Conservation (phyloP, 1,139 yeast species). For the Kurtzmaniella quercitrusa region DNA sequence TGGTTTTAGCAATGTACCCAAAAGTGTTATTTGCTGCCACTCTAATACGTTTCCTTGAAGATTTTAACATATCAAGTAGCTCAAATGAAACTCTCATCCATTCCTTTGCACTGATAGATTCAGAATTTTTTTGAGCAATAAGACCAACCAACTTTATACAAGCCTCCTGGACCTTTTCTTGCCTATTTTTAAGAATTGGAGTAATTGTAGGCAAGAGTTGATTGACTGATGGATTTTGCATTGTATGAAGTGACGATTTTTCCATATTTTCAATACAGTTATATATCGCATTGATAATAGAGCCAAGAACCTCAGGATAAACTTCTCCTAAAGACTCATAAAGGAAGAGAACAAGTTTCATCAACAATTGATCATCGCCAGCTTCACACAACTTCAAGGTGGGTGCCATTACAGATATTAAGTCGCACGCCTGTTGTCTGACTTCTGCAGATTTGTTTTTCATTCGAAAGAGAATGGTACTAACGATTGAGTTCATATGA, state of each 20-base stretch:
- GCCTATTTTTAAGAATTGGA: constrained; percentile 86
- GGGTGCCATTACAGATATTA: constrained; percentile 64
- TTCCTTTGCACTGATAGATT: constrained; percentile 83
- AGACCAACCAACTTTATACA: constrained; percentile 77
- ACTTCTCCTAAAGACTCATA: constrained; percentile 95
- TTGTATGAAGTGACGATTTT: constrained; percentile 47
- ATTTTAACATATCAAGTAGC: constrained; percentile 81
- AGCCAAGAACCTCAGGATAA: constrained; percentile 89
- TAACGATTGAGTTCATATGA: constrained; percentile 69
- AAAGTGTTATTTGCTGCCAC: constrained; percentile 87
- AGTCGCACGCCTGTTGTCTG: constrained; percentile 83
- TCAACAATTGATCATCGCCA: constrained; percentile 53
- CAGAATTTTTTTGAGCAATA: constrained; percentile 82
- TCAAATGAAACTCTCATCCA: constrained; percentile 98
- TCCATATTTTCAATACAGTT: constrained; percentile 34
- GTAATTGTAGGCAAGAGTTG: constrained; percentile 85
- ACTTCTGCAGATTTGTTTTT: constrained; percentile 70
- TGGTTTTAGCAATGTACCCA: constrained; percentile 86
- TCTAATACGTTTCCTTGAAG: constrained; percentile 75
- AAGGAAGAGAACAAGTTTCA: constrained; percentile 68
- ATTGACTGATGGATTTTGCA: constrained; percentile 76
- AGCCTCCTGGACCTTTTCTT: constrained; percentile 87
- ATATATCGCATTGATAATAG: constrained; percentile 69
- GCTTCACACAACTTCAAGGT: constrained; percentile 60
- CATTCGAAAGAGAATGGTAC: constrained; percentile 69